phyloP scores from a whole-genome alignment of 2,329 filamentous ascomycete genomes.

The Pseudogymnoascus sp. region DNA sequence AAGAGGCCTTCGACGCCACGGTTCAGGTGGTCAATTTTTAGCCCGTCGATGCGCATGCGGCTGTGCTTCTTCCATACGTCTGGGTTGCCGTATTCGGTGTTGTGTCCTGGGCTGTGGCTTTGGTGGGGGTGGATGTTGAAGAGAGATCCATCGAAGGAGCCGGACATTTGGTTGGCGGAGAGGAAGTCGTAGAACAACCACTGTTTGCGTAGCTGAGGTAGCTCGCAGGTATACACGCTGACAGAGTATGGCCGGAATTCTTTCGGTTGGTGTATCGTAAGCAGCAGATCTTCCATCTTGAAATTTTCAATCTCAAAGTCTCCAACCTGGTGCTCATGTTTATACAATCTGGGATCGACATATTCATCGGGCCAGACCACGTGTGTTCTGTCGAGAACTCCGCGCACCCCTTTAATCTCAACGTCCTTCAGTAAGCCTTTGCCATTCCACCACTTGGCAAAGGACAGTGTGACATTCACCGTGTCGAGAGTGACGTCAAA shows the following conservation, averaged over 20 bases:
- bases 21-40: constrained; percentile 95
- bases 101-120: constrained; percentile 69
- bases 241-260: constrained; percentile 91
- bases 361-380: constrained; percentile 64
- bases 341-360: constrained; percentile 77
- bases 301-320: constrained; percentile 98
- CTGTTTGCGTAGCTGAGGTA: constrained; percentile 86
- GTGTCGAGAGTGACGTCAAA: constrained; percentile 93
- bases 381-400: constrained; percentile 82
- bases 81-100: constrained; percentile 53
- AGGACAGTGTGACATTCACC: constrained; percentile 92
- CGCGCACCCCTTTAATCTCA: constrained; percentile 86
- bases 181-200: constrained; percentile 98
- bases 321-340: constrained; percentile 78
- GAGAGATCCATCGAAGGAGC: constrained; percentile 87
- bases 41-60: constrained; percentile 80
- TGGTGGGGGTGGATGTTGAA: constrained; percentile 96
- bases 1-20: constrained; percentile 88
- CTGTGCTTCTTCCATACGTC: constrained; percentile 93
- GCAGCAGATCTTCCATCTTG: constrained; percentile 86
- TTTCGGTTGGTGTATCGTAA: constrained; percentile 85
- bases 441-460: constrained; percentile 98
- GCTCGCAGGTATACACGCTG: constrained; percentile 91
- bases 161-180: constrained; percentile 91
- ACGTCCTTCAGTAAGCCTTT: constrained; percentile 88